Conservation (phyloP, 495 filamentous ascomycete species). For the Trichoderma orchidacearum region DNA sequence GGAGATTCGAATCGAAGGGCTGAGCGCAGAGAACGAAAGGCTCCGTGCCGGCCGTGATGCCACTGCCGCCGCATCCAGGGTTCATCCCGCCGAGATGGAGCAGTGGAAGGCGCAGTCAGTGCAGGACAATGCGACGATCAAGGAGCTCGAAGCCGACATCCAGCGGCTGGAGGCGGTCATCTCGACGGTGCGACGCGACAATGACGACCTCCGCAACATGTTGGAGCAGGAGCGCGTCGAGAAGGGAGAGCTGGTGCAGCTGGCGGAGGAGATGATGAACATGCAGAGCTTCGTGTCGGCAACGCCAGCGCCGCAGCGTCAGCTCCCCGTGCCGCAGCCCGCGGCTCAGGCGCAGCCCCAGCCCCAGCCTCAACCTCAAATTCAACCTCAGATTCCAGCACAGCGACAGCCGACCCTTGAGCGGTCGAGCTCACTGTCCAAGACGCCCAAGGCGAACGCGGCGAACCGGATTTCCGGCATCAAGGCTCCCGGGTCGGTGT, state of each 20-base stretch:
- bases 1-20: constrained; percentile 51
- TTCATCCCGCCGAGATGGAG: constrained; percentile 25
- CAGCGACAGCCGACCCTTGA: constrained; percentile 4
- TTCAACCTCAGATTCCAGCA: too few species aligned
- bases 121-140: constrained; percentile 36
- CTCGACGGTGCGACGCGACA: constrained; percentile 47
- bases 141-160: constrained; percentile 49
- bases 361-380: neutral
- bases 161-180: constrained; percentile 59
- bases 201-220: constrained; percentile 46
- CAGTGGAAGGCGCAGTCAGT: constrained; percentile 35
- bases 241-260: constrained; percentile 85
- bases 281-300: constrained; percentile 22
- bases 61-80: constrained; percentile 44
- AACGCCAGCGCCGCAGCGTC: constrained; percentile 3
- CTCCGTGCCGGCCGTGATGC: constrained; percentile 49
- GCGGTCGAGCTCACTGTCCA: constrained; percentile 1
- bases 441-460: neutral
- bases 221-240: constrained; percentile 72
- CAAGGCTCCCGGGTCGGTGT: constrained; percentile 14
- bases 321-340: neutral
- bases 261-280: constrained; percentile 79
- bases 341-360: neutral
- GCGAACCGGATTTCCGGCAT: neutral
- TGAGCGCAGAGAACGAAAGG: constrained; percentile 60